These are phyloP conservation scores for Casuarina cunninghamiana DNA, from an alignment of 306 rosid species.

Conservation along the genomic window DNA sequence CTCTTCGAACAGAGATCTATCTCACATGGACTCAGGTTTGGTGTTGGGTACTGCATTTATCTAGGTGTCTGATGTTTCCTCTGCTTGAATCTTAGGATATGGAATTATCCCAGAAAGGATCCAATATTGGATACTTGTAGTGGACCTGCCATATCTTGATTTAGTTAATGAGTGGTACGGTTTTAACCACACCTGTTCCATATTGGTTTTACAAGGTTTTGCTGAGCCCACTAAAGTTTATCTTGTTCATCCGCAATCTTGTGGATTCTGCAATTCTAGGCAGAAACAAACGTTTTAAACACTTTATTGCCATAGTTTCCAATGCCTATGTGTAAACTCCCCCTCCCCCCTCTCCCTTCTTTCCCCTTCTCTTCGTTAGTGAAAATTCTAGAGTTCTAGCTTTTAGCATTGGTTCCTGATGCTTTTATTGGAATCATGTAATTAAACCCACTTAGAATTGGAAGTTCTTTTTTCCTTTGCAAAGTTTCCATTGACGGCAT, in stretches of 20 bases:
- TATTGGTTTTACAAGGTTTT: background rate
- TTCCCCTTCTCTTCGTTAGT: background rate
- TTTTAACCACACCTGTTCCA: background rate
- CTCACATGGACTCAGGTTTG: background rate
- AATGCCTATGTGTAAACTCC: no score
- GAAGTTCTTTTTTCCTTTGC: background rate
- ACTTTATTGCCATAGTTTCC: no score
- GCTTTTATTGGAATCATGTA: background rate
- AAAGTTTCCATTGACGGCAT: background rate
- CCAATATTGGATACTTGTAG: background rate
- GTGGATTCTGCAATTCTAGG: background rate
- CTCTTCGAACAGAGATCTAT: background rate
- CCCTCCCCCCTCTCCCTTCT: no score
- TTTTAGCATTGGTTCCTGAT: background rate
- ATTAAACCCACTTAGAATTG: background rate
- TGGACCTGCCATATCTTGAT: background rate
- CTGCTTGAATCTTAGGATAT: background rate
- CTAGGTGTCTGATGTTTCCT: background rate
- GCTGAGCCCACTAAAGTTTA: background rate
- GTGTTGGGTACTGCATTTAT: background rate
- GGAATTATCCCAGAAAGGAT: background rate
- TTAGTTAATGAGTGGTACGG: background rate
- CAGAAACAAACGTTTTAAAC: background rate
- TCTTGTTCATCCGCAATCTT: background rate
- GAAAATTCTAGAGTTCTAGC: background rate